phyloP scores from a whole-genome alignment of 129 eudicot species.

The Flaveria sonorensis region DNA sequence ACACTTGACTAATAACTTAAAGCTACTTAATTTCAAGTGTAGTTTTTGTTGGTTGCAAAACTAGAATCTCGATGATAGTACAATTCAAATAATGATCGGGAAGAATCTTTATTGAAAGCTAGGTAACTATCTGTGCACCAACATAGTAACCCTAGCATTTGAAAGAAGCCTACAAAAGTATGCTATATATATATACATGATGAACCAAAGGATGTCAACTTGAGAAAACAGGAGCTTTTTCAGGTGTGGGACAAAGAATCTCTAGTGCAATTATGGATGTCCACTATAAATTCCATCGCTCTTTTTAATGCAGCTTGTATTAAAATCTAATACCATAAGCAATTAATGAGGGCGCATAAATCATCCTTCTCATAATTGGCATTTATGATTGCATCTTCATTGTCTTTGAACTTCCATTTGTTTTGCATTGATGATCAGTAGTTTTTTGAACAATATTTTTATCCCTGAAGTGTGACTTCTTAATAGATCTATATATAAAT shows the following conservation, averaged over 20 bases:
- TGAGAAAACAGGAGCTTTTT: slow-evolving; percentile 34
- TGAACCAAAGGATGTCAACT: slow-evolving; percentile 24
- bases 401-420: neutral
- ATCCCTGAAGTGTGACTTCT: too few relatives aligned
- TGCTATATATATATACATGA: slow-evolving; percentile 22
- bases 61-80: slow-evolving; percentile 25
- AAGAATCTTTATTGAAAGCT: slow-evolving; percentile 32
- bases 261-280: slow-evolving; percentile 41
- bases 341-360: slow-evolving; percentile 29
- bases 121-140: slow-evolving; percentile 29
- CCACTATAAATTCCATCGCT: slow-evolving; percentile 27
- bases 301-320: slow-evolving; percentile 26
- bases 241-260: slow-evolving; percentile 46
- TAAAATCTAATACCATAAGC: slow-evolving; percentile 12
- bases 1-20: slow-evolving; percentile 20
- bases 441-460: too few relatives aligned
- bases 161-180: slow-evolving; percentile 34
- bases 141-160: slow-evolving; percentile 31
- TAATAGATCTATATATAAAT: too few relatives aligned
- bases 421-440: slow-evolving; percentile 17
- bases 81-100: slow-evolving; percentile 12
- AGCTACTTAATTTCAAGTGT: slow-evolving; percentile 2
- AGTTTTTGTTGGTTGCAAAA: slow-evolving; percentile 27
- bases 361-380: slow-evolving; percentile 24
- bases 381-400: slow-evolving; percentile 8